These are phyloP conservation scores for Cryptococcus sp. DNA, from an alignment of 1,284 basidiomycete genomes.

Conservation along the genomic window DNA sequence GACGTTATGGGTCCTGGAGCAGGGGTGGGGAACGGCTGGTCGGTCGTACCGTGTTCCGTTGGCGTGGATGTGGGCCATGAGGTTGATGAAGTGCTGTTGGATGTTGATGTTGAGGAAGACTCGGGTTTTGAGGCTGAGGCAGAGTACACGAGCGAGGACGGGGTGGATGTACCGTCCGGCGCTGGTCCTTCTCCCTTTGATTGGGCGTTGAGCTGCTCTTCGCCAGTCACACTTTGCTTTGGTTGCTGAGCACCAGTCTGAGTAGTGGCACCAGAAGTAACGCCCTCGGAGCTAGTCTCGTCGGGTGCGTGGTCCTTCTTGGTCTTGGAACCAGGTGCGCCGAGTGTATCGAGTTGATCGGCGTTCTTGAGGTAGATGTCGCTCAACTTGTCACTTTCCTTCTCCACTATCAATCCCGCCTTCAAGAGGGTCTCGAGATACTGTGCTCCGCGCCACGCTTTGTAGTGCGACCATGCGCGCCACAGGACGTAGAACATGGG, in stretches of 20 bases:
- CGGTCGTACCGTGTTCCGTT: conserved; percentile 2
- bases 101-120: background rate
- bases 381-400: conserved; percentile 28
- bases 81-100: conserved; percentile 1
- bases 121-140: conserved; percentile 6
- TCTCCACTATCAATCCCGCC: conserved; percentile 45
- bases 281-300: conserved; percentile 14
- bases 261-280: background rate
- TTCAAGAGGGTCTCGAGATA: conserved; percentile 47
- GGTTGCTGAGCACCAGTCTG: background rate
- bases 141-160: conserved; percentile 26
- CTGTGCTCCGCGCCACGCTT: conserved; percentile 51
- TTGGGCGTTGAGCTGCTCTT: conserved; percentile 18
- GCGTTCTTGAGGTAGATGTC: conserved; percentile 30
- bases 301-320: conserved; percentile 33
- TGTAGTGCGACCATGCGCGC: conserved; percentile 56
- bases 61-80: no score
- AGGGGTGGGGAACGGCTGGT: conserved; percentile 17
- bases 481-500: conserved; percentile 57
- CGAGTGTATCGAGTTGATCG: background rate
- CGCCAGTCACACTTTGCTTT: background rate
- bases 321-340: background rate
- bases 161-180: conserved; percentile 35
- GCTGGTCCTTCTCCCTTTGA: conserved; percentile 29
- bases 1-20: conserved; percentile 17